A percentile compares a stretch with the other conserved stretches of the same genome.
These are phyloP conservation scores for Leccinum imitatum DNA, from an alignment of 768 basidiomycete species.

Conservation along the genomic window DNA sequence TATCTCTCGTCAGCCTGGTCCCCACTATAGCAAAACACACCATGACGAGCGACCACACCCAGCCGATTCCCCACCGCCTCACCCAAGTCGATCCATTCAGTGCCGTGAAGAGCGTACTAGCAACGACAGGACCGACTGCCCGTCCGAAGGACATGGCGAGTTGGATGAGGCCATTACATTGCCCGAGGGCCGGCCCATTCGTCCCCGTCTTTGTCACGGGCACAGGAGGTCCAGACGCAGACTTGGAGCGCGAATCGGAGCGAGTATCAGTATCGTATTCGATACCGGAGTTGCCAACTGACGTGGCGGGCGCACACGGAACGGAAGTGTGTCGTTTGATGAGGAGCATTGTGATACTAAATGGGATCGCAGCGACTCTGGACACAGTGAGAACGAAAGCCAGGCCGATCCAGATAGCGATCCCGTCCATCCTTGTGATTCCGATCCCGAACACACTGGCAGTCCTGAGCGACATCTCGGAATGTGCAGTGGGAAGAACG, in stretches of 20 bases:
- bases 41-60: conserved; percentile 22
- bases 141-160: conserved; percentile 55
- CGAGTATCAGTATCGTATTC: background rate
- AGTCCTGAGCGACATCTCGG: background rate
- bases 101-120: conserved; percentile 33
- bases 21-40: conserved; percentile 10
- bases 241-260: background rate
- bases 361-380: conserved; percentile 16
- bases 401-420: conserved; percentile 50
- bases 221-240: background rate
- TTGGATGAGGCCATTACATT: conserved; percentile 54
- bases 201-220: background rate
- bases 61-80: conserved; percentile 2
- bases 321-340: conserved; percentile 50
- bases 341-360: conserved; percentile 57
- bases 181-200: background rate
- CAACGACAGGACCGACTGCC: conserved; percentile 53
- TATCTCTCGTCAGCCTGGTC: conserved; percentile 8
- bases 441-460: background rate
- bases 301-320: background rate
- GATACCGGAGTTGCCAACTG: background rate
- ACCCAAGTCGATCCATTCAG: conserved; percentile 17
- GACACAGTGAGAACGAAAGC: conserved; percentile 39
- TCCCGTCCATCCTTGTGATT: background rate
- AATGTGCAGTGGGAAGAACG: background rate